A percentile compares a stretch with the other conserved stretches of the same genome.
Evolutionary conservation across 768 basidiomycete species (phyloP).

Genomic region (Suillus lakei): DNA sequence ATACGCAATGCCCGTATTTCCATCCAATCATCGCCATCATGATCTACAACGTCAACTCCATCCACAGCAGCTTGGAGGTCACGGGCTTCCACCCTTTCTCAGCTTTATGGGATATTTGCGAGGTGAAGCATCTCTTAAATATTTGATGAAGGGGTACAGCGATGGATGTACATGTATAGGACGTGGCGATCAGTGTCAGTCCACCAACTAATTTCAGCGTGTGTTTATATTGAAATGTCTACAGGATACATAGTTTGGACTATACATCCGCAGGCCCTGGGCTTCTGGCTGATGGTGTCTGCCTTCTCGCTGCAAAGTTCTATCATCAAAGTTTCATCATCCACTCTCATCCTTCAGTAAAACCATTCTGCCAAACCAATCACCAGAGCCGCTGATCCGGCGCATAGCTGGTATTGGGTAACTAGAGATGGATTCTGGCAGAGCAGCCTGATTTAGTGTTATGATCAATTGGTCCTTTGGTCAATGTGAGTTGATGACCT

Average conservation of each 20-base stretch:
- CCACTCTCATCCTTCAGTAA: background rate
- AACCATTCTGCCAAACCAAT: background rate
- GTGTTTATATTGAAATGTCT: background rate
- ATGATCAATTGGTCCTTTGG: no score
- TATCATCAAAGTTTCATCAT: background rate
- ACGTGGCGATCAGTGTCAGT: background rate
- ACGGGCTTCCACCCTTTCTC: background rate
- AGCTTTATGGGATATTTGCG: background rate
- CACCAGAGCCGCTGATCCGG: background rate
- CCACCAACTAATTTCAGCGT: background rate
- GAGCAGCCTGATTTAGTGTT: background rate
- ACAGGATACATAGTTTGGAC: background rate
- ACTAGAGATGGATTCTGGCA: background rate
- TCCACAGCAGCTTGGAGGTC: background rate
- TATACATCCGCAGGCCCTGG: background rate
- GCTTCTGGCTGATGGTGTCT: background rate
- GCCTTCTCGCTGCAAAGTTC: background rate
- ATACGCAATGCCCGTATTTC: background rate
- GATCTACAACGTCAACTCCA: background rate
- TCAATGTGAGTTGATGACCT: background rate
- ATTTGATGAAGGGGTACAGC: no score
- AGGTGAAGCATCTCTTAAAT: background rate
- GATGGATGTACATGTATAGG: background rate
- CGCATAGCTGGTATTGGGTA: background rate
- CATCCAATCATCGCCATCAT: background rate